Percentiles rank a stretch among this genome's conserved stretches.
Evolutionary conservation across 768 basidiomycete genomes (phyloP).

Genomic region (Tricholoma matsutake): DNA sequence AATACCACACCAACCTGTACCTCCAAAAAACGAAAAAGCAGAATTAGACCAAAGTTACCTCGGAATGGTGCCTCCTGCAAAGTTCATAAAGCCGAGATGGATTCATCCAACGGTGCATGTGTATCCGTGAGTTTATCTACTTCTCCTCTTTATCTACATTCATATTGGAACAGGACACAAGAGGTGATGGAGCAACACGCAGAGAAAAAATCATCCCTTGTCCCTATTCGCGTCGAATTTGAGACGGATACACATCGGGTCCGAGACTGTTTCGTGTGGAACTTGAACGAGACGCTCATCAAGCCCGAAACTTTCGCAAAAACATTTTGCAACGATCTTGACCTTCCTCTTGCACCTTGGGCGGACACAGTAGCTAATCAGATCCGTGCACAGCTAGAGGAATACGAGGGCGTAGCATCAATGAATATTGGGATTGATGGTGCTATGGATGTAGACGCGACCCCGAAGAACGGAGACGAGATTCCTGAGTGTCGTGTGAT

Average conservation of each 20-base stretch:
- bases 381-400: conserved; percentile 89
- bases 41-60: conserved; percentile 88
- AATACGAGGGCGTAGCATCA: conserved; percentile 77
- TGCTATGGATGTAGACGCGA: conserved; percentile 43
- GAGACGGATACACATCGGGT: conserved; percentile 90
- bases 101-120: conserved; percentile 63
- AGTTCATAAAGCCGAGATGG: conserved; percentile 63
- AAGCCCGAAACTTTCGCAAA: conserved; percentile 83
- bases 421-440: conserved; percentile 71
- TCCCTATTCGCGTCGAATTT: conserved; percentile 94
- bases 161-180: conserved; percentile 46
- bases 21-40: conserved; percentile 43
- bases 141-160: conserved; percentile 3
- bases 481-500: conserved; percentile 79
- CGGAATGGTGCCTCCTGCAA: conserved; percentile 78
- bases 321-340: conserved; percentile 86
- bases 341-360: conserved; percentile 65
- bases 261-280: conserved; percentile 96
- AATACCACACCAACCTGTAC: conserved; percentile 34
- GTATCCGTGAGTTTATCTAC: conserved; percentile 60
- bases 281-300: conserved; percentile 82
- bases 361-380: conserved; percentile 78
- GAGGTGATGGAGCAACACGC: conserved; percentile 68
- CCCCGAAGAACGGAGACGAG: conserved; percentile 47
- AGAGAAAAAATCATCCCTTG: conserved; percentile 47